Percentiles rank a stretch among this genome's conserved stretches.
Evolutionary conservation across 768 basidiomycete species (phyloP).

Genomic region (Neoboletus brunneissimus): DNA sequence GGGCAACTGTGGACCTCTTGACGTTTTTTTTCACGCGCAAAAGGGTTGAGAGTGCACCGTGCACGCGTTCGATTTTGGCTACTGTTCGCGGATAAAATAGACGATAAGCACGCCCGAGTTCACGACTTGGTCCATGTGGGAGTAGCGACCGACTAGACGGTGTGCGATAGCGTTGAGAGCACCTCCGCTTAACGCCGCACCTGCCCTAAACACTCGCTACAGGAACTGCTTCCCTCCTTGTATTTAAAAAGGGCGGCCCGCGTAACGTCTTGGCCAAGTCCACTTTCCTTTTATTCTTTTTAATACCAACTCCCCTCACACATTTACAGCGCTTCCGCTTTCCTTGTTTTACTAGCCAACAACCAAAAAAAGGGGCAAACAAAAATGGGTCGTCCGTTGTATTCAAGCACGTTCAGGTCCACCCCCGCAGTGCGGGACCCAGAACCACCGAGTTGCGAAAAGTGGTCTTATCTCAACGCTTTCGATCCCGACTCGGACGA

Average conservation of each 20-base stretch:
- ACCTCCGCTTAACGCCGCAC: conserved; percentile 30
- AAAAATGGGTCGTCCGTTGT: conserved; percentile 59
- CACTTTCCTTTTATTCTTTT: neutral
- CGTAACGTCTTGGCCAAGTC: neutral
- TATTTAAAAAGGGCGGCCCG: conserved; percentile 12
- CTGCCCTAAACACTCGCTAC: conserved; percentile 31
- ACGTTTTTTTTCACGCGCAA: neutral
- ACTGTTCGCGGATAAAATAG: neutral
- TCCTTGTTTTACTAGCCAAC: conserved; percentile 29
- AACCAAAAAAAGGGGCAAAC: neutral
- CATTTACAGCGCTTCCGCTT: neutral
- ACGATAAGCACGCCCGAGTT: too few relatives aligned
- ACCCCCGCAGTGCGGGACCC: conserved; percentile 45
- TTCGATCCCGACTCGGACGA: conserved; percentile 84
- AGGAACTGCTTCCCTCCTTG: neutral
- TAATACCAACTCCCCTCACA: conserved; percentile 13
- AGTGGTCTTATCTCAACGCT: conserved; percentile 62
- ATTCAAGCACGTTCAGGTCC: conserved; percentile 43
- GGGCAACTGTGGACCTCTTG: neutral
- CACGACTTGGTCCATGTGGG: too few relatives aligned
- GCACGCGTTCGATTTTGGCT: neutral
- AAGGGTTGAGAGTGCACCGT: neutral
- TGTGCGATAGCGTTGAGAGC: too few relatives aligned
- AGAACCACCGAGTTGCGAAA: conserved; percentile 44
- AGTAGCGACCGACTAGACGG: too few relatives aligned